These are phyloP conservation scores for Malus sieversii DNA, from an alignment of 306 rosid genomes.

Conservation along the genomic window DNA sequence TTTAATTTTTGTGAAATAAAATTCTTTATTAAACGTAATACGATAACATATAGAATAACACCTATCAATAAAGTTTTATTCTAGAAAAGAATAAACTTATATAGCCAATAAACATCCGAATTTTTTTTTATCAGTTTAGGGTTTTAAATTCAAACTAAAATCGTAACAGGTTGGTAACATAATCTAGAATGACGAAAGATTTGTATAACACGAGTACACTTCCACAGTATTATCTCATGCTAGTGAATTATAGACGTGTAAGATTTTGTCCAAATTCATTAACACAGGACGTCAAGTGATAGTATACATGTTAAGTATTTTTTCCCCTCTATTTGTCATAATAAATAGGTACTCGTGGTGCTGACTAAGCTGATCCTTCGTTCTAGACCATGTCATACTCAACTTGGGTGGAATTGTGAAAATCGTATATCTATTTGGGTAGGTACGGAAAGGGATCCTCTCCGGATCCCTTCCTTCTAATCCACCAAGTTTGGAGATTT, in stretches of 20 bases:
- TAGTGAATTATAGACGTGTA: too few species aligned
- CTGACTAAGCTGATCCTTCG: neutral
- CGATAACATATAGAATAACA: too few species aligned
- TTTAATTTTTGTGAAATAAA: too few species aligned
- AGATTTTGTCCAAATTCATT: too few species aligned
- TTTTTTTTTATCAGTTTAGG: neutral
- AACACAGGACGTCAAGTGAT: neutral
- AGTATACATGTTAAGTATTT: neutral
- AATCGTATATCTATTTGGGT: neutral
- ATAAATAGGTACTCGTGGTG: conserved; percentile 1
- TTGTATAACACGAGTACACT: neutral
- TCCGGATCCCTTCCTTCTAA: too few species aligned
- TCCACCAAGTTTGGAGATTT: fast-evolving
- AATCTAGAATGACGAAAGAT: too few species aligned
- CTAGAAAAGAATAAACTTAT: neutral
- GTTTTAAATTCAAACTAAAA: too few species aligned
- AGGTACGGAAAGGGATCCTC: neutral
- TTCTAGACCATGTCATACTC: neutral
- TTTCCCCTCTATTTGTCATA: neutral
- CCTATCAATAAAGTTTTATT: neutral
- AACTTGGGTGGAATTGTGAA: neutral
- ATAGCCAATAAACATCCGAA: neutral
- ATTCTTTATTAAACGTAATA: too few species aligned
- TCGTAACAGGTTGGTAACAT: neutral
- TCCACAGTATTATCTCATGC: neutral